Percentiles rank a stretch among this genome's conserved stretches.
Conservation (phyloP, 495 filamentous ascomycete genomes). For the Parmelia sp. region DNA sequence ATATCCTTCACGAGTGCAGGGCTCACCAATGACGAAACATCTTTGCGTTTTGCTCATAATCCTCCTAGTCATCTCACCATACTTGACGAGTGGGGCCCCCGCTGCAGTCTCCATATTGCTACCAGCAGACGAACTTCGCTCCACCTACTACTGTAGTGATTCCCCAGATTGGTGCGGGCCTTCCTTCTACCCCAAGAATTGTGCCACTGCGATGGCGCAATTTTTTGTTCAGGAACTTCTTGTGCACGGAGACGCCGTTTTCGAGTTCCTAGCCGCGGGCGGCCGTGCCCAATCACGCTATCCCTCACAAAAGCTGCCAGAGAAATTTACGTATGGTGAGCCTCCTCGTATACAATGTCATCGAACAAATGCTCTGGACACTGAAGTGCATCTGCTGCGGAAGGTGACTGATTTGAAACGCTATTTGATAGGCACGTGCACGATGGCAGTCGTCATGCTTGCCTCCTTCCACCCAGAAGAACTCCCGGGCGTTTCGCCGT, state of each 20-base stretch:
- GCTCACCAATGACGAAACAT: background rate
- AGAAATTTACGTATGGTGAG: constrained; percentile 8
- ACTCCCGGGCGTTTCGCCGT: constrained; percentile 1
- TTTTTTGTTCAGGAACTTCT: background rate
- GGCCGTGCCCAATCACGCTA: background rate
- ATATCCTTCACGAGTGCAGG: background rate
- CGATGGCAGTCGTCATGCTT: constrained; percentile 10
- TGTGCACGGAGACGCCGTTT: background rate
- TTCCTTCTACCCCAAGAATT: background rate
- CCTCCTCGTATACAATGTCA: background rate
- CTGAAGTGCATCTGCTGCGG: background rate
- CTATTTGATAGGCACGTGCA: constrained; percentile 8
- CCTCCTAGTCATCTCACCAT: background rate
- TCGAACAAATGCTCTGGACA: background rate
- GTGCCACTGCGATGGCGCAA: background rate
- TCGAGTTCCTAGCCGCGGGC: background rate
- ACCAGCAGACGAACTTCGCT: background rate
- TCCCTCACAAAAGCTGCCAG: background rate
- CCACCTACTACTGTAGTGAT: background rate
- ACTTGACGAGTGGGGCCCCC: background rate
- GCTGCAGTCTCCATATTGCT: background rate
- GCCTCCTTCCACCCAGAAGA: background rate
- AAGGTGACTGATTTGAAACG: background rate
- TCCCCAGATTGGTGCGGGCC: background rate
- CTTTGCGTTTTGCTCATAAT: background rate